Conservation (phyloP, 768 basidiomycete genomes). For the Hericium alpestre region DNA sequence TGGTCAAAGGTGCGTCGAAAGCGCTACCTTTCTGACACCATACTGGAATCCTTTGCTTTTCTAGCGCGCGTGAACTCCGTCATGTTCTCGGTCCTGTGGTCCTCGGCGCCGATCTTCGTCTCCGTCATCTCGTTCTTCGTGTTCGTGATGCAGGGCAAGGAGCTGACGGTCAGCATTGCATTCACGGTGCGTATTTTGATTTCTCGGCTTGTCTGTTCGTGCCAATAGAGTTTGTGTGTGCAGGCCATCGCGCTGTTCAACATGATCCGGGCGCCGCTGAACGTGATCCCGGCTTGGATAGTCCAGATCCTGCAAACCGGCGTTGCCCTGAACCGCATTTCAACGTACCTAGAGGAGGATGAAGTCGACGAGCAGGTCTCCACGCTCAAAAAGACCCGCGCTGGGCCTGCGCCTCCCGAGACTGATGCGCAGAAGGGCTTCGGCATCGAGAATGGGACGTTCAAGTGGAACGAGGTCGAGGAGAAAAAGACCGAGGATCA, state of each 20-base stretch:
- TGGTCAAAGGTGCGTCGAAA: conserved; percentile 46
- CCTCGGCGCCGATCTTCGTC: conserved; percentile 64
- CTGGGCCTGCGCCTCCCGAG: conserved; percentile 14
- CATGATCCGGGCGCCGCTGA: conserved; percentile 74
- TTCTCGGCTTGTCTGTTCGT: neutral
- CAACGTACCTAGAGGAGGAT: conserved; percentile 49
- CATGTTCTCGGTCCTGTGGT: conserved; percentile 65
- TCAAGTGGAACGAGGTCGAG: conserved; percentile 47
- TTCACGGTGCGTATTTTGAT: conserved; percentile 55
- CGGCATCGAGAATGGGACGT: conserved; percentile 39
- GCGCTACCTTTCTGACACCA: too few relatives aligned
- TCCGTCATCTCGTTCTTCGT: conserved; percentile 72
- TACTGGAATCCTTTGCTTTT: too few relatives aligned
- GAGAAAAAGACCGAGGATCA: conserved; percentile 19
- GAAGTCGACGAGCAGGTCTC: conserved; percentile 55
- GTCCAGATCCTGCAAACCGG: conserved; percentile 64
- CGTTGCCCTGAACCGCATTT: conserved; percentile 51
- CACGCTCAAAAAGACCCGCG: conserved; percentile 32
- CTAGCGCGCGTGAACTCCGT: conserved; percentile 68
- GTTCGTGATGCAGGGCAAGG: conserved; percentile 60
- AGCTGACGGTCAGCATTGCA: conserved; percentile 69
- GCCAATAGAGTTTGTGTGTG: neutral
- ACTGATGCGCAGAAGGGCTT: conserved; percentile 25
- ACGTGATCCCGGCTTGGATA: conserved; percentile 71
- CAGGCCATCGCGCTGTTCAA: conserved; percentile 73